phyloP scores from a whole-genome alignment of 2,329 filamentous ascomycete species.

The Aspergillus pseudotamarii region DNA sequence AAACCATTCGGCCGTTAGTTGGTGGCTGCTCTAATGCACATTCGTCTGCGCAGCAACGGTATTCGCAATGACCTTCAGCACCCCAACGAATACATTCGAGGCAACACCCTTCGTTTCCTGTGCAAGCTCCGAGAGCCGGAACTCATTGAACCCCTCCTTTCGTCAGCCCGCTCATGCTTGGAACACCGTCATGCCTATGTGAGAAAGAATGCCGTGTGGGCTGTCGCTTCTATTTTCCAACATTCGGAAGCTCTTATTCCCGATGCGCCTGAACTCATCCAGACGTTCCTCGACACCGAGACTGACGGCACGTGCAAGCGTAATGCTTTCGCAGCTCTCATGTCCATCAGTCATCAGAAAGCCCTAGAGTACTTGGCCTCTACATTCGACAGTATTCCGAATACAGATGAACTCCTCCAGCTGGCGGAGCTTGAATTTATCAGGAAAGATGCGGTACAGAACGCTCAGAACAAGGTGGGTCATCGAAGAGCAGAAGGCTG shows the following conservation, averaged over 20 bases:
- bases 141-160: slow-evolving; percentile 92
- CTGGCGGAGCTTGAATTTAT: slow-evolving; percentile 96
- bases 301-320: slow-evolving; percentile 95
- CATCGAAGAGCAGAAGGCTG: not conserved
- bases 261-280: slow-evolving; percentile 89
- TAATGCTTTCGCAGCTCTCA: slow-evolving; percentile 91
- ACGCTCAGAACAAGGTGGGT: slow-evolving; percentile 85
- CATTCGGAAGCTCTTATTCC: slow-evolving; percentile 92
- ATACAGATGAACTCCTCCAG: slow-evolving; percentile 90
- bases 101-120: slow-evolving; percentile 96
- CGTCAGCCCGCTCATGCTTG: slow-evolving; percentile 86
- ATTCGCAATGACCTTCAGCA: slow-evolving; percentile 97
- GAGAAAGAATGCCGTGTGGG: slow-evolving; percentile 96
- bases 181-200: slow-evolving; percentile 98
- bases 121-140: slow-evolving; percentile 95
- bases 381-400: slow-evolving; percentile 90
- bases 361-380: slow-evolving; percentile 84
- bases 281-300: slow-evolving; percentile 85
- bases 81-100: slow-evolving; percentile 96
- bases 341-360: slow-evolving; percentile 90
- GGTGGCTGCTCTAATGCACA: slow-evolving; percentile 18
- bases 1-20: slow-evolving; percentile 8
- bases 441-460: slow-evolving; percentile 93
- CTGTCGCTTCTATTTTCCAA: slow-evolving; percentile 86
- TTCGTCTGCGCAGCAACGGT: slow-evolving; percentile 71